Conservation (phyloP, 2,329 filamentous ascomycete species). For the Penicillium sp. region DNA sequence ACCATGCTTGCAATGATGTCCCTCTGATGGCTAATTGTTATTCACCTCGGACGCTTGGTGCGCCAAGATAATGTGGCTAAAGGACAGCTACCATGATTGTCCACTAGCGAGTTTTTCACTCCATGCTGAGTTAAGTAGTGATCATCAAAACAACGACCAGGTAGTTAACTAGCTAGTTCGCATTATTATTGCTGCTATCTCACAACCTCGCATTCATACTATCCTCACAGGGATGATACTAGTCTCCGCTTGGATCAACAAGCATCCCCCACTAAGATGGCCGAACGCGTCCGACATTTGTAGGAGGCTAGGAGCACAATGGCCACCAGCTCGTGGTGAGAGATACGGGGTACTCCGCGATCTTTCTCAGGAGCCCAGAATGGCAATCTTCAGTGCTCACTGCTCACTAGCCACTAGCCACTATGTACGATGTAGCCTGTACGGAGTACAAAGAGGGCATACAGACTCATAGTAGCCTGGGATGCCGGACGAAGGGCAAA, state of each 20-base stretch:
- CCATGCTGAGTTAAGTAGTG: not conserved
- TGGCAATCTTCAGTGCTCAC: too few relatives aligned
- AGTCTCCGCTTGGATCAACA: not conserved
- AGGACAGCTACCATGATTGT: not conserved
- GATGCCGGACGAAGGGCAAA: not conserved
- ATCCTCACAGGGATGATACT: not conserved
- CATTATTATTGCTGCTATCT: not conserved
- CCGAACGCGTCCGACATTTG: not conserved
- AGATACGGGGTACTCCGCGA: not conserved
- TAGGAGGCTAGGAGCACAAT: not conserved
- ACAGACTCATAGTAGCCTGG: not conserved
- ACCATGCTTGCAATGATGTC: not conserved
- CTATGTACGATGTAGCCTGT: not conserved
- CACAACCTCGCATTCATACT: not conserved
- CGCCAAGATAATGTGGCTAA: not conserved
- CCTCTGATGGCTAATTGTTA: too few relatives aligned
- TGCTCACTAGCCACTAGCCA: too few relatives aligned
- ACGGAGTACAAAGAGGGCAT: too few relatives aligned
- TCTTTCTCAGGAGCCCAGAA: too few relatives aligned
- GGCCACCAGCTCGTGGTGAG: not conserved
- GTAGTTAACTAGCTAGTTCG: not conserved
- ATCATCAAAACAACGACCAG: not conserved
- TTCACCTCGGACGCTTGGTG: too few relatives aligned
- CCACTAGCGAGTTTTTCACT: not conserved
- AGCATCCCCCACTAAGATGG: not conserved